Evolutionary conservation across 345 rosid genomes (phyloP), one percentile per base, ranked within the genome.

Genomic region (Camelina sativa): DNA sequence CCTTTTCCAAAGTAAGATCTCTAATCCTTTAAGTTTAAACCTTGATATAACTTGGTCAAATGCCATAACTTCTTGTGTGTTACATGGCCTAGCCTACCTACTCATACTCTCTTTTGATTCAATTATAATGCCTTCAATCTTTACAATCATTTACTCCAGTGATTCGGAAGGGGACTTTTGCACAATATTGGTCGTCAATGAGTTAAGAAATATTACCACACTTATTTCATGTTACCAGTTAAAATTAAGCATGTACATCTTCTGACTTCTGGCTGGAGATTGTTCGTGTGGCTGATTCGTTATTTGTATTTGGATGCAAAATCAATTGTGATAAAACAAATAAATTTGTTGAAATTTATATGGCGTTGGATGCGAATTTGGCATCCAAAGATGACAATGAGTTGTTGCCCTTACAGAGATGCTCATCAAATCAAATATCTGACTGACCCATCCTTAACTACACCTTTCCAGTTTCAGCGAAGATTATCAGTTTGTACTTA

Each of bases 91-190:
- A 56, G 69, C 28, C 30, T 61, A 52, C 46, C 50, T 54, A 37
- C 71, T 22, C n/a, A 32, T 16, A 15, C 55, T 17, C 9, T 32
- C 43, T 60, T 43, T 56, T 57, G 58, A 23, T 70, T 35, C 6
- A 6, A 37, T 20, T 58, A 10, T 74, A 57, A 37, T 59, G 8
- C 20, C 8, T 40, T 43, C 12, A 40, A 15, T 54, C 17, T 63
- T 53, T 60, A 20, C 15, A 7, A 35, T 7, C 20, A 19, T 37
- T 22, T 50, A 4, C 44, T 43, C 61, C 83, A 94, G 97, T 94
- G 97, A 91, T 91, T 76, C 95, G 97, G n/a, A 85, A 86, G 69
- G 98, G 93, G 66, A 88, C 86, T 1, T 91, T 91, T 78, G 75
- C 96, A 11, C 83, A 67, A 53, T 91, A 37, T 11, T 17, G 47